Percentiles rank a stretch among this genome's conserved stretches.
These are phyloP conservation scores for Xylaria nigripes DNA, from an alignment of 495 filamentous ascomycete species.

Conservation along the genomic window DNA sequence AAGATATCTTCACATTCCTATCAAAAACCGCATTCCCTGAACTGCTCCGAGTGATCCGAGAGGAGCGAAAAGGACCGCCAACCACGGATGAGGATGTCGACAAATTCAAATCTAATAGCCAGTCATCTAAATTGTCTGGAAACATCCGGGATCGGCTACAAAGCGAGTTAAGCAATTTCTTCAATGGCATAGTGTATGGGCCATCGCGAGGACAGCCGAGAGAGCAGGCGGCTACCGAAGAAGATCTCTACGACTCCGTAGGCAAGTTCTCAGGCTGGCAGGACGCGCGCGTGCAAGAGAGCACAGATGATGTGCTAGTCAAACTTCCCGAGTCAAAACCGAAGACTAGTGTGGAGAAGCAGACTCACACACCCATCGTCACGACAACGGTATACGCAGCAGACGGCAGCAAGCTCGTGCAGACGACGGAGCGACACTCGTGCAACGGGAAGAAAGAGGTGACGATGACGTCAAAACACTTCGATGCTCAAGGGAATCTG, in stretches of 20 bases:
- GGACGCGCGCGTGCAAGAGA: too few species aligned
- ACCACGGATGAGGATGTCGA: neutral
- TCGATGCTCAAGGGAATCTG: slow-evolving; percentile 17
- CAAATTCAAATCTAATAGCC: neutral
- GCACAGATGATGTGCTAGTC: too few species aligned
- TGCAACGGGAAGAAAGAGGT: slow-evolving; percentile 1
- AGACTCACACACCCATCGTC: neutral
- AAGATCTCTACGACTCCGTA: too few species aligned
- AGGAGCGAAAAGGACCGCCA: neutral
- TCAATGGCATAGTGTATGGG: too few species aligned
- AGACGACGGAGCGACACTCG: slow-evolving; percentile 6
- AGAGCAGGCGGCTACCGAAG: too few species aligned
- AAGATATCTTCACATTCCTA: neutral
- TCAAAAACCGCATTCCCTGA: neutral
- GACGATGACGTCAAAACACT: slow-evolving; percentile 9
- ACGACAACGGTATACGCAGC: slow-evolving; percentile 13
- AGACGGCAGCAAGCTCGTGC: slow-evolving; percentile 17
- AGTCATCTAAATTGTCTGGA: too few species aligned
- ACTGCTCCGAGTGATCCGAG: neutral
- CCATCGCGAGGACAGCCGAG: too few species aligned
- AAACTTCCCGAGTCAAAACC: too few species aligned
- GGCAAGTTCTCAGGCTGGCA: too few species aligned
- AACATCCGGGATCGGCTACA: too few species aligned
- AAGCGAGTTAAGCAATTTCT: too few species aligned
- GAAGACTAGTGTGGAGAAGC: neutral